Base-by-base conservation (phyloP, 2,329 filamentous ascomycete genomes). In the Colletotrichum musicola region DNA sequence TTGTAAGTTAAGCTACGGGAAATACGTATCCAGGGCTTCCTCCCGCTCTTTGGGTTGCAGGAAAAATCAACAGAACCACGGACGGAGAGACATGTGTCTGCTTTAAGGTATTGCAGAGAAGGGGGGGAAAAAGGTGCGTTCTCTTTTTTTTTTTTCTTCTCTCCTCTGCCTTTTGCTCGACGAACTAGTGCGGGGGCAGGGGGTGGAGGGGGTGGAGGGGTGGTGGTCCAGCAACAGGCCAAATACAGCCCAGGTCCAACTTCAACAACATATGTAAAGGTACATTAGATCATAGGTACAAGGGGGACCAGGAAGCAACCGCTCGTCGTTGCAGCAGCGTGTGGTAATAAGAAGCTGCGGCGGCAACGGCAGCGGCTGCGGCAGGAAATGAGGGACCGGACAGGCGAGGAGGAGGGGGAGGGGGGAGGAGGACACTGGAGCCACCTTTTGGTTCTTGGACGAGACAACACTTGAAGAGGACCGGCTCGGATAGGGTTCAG, bases 71-170 rank as follows among this genome's bases (percentile, higher is more conserved):
- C 81, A 78, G 81, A 83, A 83, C 82, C 83, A 85, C 83, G 83
- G 81, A 84, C 81, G 81, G 85, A 84, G 85, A 88, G 83, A 85
- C 84, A 87, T 85, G 85, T 87, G 86, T 67, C 64, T 88, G 84
- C 83, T 90, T 89, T 89, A 42, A 42, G 40, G 40, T 42, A 89
- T 89, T 88, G 85, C 85, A 85, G 83, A 84, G 81, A 80, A 76
- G 30, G 30, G 30, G 30, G 30, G 30, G 7, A 51, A 61, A 42
- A 30, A 35, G 67, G 42, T 50, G 51, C 61, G 18, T 63, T 42
- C 42, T 25, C 18, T 22, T 27, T 54, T 49, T 38, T 50, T 50
- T 50, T 49, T 53, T 30, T 44, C 30, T 53, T 20, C 22, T 56
- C 25, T 30, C 27, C 46, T 53, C 58, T 25, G 53, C 61, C 22